Base-by-base conservation (phyloP, 2,329 filamentous ascomycete species). In the Botryotinia narcissicola region DNA sequence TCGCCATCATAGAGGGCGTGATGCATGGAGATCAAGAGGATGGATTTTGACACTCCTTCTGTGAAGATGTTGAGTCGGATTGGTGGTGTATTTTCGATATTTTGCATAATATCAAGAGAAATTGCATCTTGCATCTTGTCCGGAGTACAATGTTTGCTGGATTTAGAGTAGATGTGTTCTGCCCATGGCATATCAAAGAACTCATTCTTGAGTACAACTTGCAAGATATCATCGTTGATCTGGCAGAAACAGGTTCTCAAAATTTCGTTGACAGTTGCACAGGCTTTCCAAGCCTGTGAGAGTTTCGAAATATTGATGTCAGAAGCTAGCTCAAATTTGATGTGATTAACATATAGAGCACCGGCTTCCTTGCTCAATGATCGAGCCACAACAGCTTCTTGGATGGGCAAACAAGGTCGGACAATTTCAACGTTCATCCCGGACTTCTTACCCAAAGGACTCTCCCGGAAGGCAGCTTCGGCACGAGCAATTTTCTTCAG, bases 1-100 rank as follows among this genome's bases (percentile, higher is more conserved):
- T 70, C 40, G 6, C 20, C 51, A 69, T 89, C 87, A 73, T 89
- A 89, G 0, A 88, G 78, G 4, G 84, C 85, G 76, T 89, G 87
- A 25, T 70, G 68, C 51, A 70, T 70, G 25, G 54, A 70, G 12
- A 70, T 70, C 35, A 70, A 16, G 14, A 70, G 68, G 1, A 70
- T 16, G 20, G 51, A 32, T 14, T 61, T 70, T 16, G 68, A 40
- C 1, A 1, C 10, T 60, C 32, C n/a, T 32, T 57, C 42, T 16
- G 37, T 32, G 54, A 70, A 70, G 42, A 70, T 4, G 16, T 70
- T 70, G 16, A 70, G 35, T 29, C 67, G 29, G 5, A 70, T 46
- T 25, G 54, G 54, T 61, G 67, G 67, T 22, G 29, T 42, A 6
- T 40, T 59, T 8, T 70, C 51, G 18, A 70, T 70, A 25, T 60